Conservation (phyloP, 2,329 filamentous ascomycete genomes). For the Emmonsiellopsis sp. region DNA sequence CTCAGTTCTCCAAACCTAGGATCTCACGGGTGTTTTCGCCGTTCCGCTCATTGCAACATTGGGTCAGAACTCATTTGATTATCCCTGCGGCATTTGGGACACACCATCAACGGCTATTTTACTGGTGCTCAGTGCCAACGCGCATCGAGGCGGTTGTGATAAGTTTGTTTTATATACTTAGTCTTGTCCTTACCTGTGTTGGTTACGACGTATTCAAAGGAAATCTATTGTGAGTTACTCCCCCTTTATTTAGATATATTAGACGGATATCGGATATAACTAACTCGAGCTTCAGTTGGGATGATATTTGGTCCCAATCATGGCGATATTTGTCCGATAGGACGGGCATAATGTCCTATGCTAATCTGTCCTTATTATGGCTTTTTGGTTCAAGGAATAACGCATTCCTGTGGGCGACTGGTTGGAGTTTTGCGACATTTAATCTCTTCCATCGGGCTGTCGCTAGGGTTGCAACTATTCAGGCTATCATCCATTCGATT, state of each 20-base stretch:
- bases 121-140: conserved; percentile 40
- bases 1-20: conserved; percentile 11
- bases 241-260: not conserved
- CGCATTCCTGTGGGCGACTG: conserved; percentile 55
- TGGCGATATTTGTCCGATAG: conserved; percentile 54
- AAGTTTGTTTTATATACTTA: conserved; percentile 37
- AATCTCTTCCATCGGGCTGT: conserved; percentile 61
- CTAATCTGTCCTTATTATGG: conserved; percentile 57
- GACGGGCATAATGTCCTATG: conserved; percentile 55
- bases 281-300: conserved; percentile 7
- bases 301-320: conserved; percentile 24
- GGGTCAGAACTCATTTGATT: conserved; percentile 31
- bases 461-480: conserved; percentile 52
- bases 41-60: conserved; percentile 16
- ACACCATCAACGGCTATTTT: conserved; percentile 32
- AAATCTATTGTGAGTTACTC: conserved; percentile 38
- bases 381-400: conserved; percentile 61
- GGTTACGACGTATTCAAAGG: conserved; percentile 37
- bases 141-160: conserved; percentile 40
- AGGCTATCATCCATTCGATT: conserved; percentile 55
- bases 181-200: conserved; percentile 34
- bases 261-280: not conserved
- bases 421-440: conserved; percentile 59
- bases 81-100: conserved; percentile 36
- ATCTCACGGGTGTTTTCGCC: conserved; percentile 2